phyloP scores from a whole-genome alignment of 352 stramenopile genomes.

The Pythium monospermum region DNA sequence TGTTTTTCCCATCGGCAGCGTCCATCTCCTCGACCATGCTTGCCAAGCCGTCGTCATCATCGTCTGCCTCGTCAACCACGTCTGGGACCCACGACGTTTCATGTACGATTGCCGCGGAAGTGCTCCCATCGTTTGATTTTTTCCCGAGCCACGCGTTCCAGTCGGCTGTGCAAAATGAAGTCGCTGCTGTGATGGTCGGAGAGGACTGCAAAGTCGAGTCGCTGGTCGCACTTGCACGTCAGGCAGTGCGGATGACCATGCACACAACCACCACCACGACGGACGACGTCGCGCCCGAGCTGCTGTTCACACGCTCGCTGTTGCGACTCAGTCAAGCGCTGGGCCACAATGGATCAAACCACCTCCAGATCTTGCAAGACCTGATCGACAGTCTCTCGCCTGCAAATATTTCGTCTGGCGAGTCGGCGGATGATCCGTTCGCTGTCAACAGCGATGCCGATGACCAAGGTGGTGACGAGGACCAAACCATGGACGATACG shows the following conservation, averaged over 20 bases:
- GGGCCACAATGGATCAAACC: slow-evolving; percentile 37
- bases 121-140: slow-evolving; percentile 59
- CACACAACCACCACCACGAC: background rate
- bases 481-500: slow-evolving; percentile 27
- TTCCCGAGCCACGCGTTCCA: slow-evolving; percentile 61
- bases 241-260: slow-evolving; percentile 53
- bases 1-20: slow-evolving; percentile 52
- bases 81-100: slow-evolving; percentile 33
- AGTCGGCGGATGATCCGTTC: slow-evolving; percentile 19
- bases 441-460: slow-evolving; percentile 25
- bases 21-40: slow-evolving; percentile 48
- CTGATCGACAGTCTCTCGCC: slow-evolving; percentile 54
- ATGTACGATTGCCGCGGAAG: slow-evolving; percentile 39
- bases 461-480: slow-evolving; percentile 26
- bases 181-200: slow-evolving; percentile 33
- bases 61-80: slow-evolving; percentile 10
- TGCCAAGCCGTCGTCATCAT: too few relatives aligned
- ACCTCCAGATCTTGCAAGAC: slow-evolving; percentile 50
- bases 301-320: slow-evolving; percentile 46
- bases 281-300: slow-evolving; percentile 26
- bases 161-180: slow-evolving; percentile 55
- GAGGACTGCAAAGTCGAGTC: slow-evolving; percentile 68
- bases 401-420: slow-evolving; percentile 25
- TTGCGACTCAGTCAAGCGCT: slow-evolving; percentile 58
- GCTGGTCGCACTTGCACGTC: slow-evolving; percentile 53